Percentiles rank a stretch among this genome's conserved stretches.
These are phyloP conservation scores for Backusella sp. DNA, from an alignment of 192 early-diverging fungal genomes.

Conservation along the genomic window DNA sequence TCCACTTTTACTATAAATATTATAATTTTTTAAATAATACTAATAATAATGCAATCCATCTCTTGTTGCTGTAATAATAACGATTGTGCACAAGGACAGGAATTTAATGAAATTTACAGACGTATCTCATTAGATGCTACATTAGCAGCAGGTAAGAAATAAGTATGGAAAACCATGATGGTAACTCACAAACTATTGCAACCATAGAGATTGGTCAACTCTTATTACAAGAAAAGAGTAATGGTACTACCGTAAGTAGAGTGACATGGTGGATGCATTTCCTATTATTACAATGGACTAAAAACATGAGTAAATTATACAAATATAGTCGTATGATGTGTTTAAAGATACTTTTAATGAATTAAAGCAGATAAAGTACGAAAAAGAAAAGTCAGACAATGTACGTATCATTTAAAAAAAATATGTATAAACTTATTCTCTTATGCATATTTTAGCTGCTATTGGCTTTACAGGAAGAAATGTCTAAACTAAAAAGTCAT, in stretches of 20 bases:
- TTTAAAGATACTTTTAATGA: conserved; percentile 11
- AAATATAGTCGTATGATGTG: not conserved
- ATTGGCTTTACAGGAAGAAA: not conserved
- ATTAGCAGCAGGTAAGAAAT: conserved; percentile 11
- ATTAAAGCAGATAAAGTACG: not conserved
- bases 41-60: not conserved
- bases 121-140: conserved; percentile 5
- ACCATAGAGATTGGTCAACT: conserved; percentile 6
- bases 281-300: not conserved
- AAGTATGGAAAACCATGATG: not conserved
- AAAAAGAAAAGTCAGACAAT: conserved; percentile 4
- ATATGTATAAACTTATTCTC: not conserved
- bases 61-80: conserved; percentile 5
- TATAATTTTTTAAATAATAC: not conserved
- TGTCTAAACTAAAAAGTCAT: conserved; percentile 5
- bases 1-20: not conserved
- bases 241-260: not conserved
- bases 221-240: not conserved
- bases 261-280: no score
- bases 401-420: not conserved
- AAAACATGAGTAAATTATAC: not conserved
- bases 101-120: conserved; percentile 8
- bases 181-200: not conserved
- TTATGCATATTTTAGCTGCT: not conserved
- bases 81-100: not conserved